Evolutionary conservation across 257 asterid species (phyloP).

Genomic region (Solanum ahanhuiri): DNA sequence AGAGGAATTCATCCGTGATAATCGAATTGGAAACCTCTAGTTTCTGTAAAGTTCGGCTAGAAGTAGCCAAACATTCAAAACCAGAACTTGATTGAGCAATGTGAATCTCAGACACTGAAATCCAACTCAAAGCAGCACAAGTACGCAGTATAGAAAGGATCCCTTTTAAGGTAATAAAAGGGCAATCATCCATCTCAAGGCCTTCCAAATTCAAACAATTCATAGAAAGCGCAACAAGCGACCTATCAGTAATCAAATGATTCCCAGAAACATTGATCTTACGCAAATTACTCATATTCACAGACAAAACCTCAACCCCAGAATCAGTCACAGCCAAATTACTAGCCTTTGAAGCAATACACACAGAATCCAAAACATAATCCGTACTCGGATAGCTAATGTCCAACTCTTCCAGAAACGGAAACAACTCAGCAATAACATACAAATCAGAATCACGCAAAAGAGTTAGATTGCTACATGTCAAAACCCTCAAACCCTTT

Average conservation of each 20-base stretch:
- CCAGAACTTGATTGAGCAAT: background rate
- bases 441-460: constrained; percentile 1
- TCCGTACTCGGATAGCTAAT: constrained; percentile 4
- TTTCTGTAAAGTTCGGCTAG: background rate
- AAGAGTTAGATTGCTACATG: background rate
- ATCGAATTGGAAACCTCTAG: background rate
- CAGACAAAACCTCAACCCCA: constrained; percentile 3
- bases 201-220: constrained; percentile 4
- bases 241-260: constrained; percentile 9
- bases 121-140: background rate
- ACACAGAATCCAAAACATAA: background rate
- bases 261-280: constrained; percentile 13
- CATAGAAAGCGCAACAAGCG: background rate
- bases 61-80: background rate
- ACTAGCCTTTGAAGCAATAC: background rate
- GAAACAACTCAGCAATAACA: background rate
- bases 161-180: constrained; percentile 3
- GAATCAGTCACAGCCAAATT: background rate
- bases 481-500: constrained; percentile 6
- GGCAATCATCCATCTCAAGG: background rate
- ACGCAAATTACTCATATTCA: background rate
- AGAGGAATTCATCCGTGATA: constrained; percentile 4
- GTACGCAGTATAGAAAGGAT: background rate
- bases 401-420: constrained; percentile 6
- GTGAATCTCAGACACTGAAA: background rate